These are phyloP conservation scores for Handroanthus guayacan DNA, from an alignment of 257 asterid genomes.

Conservation along the genomic window DNA sequence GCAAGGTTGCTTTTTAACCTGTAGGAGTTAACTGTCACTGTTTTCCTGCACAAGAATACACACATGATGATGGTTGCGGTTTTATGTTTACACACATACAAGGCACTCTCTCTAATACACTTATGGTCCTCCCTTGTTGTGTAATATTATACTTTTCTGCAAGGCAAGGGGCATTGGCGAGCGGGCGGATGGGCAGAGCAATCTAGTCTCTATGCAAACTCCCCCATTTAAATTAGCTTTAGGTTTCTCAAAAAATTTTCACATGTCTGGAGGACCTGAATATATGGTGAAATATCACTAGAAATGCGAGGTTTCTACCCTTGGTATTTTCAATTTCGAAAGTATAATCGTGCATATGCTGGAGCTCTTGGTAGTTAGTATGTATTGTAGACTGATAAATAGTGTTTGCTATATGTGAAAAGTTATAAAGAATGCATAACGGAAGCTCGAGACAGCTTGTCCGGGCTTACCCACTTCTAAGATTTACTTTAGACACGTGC, in stretches of 20 bases:
- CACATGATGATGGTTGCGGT: constrained; percentile 20
- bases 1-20: constrained; percentile 26
- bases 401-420: background rate
- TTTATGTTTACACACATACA: constrained; percentile 1
- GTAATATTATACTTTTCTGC: background rate
- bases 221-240: constrained; percentile 2
- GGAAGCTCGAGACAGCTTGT: constrained; percentile 1
- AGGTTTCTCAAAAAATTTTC: constrained; percentile 6
- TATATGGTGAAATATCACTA: constrained; percentile 9
- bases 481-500: background rate
- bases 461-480: background rate
- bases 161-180: background rate
- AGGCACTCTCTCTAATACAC: constrained; percentile 1
- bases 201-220: background rate
- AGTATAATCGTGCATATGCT: constrained; percentile 19
- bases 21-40: constrained; percentile 19
- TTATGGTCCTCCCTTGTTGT: constrained; percentile 4
- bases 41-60: constrained; percentile 19
- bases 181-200: background rate
- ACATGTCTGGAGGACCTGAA: background rate
- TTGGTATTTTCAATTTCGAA: constrained; percentile 15
- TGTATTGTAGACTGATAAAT: constrained; percentile 1
- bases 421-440: background rate
- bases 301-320: constrained; percentile 12
- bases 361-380: background rate